These are phyloP conservation scores for Dillenia turbinata DNA, from an alignment of 164 flowering plant genomes.

Conservation along the genomic window DNA sequence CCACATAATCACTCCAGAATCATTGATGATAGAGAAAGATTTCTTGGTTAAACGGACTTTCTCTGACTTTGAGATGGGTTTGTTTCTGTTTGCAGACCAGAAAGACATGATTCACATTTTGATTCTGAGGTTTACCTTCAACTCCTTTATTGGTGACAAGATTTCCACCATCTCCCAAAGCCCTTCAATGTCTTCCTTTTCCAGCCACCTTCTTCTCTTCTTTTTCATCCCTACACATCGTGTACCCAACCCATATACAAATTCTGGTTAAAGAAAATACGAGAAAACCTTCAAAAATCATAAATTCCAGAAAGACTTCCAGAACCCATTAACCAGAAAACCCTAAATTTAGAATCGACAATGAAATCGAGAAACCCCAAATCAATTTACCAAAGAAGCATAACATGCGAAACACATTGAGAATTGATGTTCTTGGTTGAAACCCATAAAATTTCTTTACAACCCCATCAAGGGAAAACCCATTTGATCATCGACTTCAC, in stretches of 20 bases:
- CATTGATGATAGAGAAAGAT: not conserved
- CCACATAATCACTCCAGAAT: not conserved
- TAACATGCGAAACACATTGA: not conserved
- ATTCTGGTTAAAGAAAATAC: not conserved
- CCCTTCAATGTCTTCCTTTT: conserved; percentile 19
- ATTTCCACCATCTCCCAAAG: conserved; percentile 27
- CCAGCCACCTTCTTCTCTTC: conserved; percentile 16
- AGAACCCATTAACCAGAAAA: not conserved
- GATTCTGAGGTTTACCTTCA: conserved; percentile 13
- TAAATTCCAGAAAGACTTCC: not conserved
- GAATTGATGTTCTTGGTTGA: not conserved
- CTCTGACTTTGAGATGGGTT: not conserved
- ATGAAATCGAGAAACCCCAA: not conserved
- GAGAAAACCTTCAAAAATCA: not conserved
- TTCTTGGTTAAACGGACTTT: not conserved
- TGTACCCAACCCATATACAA: not conserved
- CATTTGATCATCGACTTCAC: not conserved
- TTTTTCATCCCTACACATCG: conserved; percentile 9
- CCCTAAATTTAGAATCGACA: not conserved
- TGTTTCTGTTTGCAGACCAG: not conserved
- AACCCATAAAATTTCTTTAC: not conserved
- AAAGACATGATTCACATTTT: not conserved
- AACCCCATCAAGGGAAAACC: not conserved
- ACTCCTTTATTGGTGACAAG: conserved; percentile 11
- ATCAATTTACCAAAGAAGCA: not conserved